Percentiles rank a stretch among this genome's conserved stretches.
phyloP scores from a whole-genome alignment of 108 stramenopile species.

The Hondaea fermentalgiana region DNA sequence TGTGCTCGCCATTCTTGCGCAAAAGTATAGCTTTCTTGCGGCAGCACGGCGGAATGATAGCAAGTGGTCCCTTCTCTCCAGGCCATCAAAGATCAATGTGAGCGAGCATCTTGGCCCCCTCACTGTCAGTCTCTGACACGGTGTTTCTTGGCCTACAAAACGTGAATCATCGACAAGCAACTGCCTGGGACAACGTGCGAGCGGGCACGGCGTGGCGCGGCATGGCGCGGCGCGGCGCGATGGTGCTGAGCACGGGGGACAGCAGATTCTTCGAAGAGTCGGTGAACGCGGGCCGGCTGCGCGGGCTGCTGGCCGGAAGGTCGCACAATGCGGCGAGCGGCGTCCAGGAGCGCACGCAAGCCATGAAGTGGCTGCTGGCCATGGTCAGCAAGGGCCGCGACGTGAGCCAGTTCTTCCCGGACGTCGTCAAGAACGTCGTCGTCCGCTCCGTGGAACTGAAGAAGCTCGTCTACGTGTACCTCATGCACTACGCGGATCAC shows the following conservation, averaged over 20 bases:
- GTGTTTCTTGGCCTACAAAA: too few relatives aligned
- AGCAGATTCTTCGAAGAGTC: conserved; percentile 95
- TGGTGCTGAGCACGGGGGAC: conserved; percentile 46
- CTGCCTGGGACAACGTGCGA: not conserved
- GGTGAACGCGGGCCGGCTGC: conserved; percentile 75
- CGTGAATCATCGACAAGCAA: too few relatives aligned
- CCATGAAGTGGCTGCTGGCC: conserved; percentile 97
- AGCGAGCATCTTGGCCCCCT: too few relatives aligned
- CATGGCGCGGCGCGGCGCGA: not conserved
- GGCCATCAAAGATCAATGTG: too few relatives aligned
- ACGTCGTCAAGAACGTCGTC: conserved; percentile 87
- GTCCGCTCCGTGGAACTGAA: conserved; percentile 78
- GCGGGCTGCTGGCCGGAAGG: conserved; percentile 43
- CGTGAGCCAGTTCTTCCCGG: conserved; percentile 89
- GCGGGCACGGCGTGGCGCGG: not conserved
- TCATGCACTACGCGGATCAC: conserved; percentile 83
- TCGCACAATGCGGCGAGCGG: conserved; percentile 37
- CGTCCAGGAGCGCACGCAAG: conserved; percentile 67
- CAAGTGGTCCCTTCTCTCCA: too few relatives aligned
- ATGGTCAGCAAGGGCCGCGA: conserved; percentile 58
- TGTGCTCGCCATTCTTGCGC: too few relatives aligned
- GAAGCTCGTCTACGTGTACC: conserved; percentile 98
- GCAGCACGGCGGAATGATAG: too few relatives aligned
- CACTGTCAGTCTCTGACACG: too few relatives aligned
- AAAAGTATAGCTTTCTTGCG: too few relatives aligned